Evolutionary conservation across 306 rosid species (phyloP).

Genomic region (Acacia confusa): DNA sequence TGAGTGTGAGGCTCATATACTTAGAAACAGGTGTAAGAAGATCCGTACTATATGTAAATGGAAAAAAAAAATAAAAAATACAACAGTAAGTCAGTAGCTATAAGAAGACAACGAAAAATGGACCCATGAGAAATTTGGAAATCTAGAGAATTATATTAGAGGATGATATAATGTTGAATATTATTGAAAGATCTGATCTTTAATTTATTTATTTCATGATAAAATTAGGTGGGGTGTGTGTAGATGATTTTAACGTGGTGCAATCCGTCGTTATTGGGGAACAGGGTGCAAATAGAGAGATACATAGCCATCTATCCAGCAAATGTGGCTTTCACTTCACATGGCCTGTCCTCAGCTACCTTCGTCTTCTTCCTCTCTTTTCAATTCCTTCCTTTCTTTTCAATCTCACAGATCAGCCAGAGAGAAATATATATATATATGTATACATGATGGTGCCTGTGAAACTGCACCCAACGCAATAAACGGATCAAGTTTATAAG

Average conservation of each 20-base stretch:
- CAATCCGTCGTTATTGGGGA: not conserved
- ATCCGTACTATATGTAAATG: no score
- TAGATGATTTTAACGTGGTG: not conserved
- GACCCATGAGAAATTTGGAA: conserved; percentile 20
- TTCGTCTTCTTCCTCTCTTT: not conserved
- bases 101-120: conserved; percentile 13
- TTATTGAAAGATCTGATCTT: not conserved
- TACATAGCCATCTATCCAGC: conserved; percentile 4
- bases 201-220: not conserved
- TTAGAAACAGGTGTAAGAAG: not conserved
- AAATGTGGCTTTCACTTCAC: conserved; percentile 11
- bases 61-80: no score
- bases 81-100: not conserved
- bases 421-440: not conserved
- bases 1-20: no score
- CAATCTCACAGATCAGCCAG: not conserved
- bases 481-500: not conserved
- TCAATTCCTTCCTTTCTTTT: not conserved
- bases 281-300: conserved; percentile 11
- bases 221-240: not conserved
- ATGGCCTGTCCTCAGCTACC: conserved; percentile 6
- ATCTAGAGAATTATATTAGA: conserved; percentile 3
- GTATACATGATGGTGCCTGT: not conserved
- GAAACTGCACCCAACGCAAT: not conserved
- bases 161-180: not conserved